Conservation (phyloP, 768 basidiomycete species). For the Boletus huronensis region DNA sequence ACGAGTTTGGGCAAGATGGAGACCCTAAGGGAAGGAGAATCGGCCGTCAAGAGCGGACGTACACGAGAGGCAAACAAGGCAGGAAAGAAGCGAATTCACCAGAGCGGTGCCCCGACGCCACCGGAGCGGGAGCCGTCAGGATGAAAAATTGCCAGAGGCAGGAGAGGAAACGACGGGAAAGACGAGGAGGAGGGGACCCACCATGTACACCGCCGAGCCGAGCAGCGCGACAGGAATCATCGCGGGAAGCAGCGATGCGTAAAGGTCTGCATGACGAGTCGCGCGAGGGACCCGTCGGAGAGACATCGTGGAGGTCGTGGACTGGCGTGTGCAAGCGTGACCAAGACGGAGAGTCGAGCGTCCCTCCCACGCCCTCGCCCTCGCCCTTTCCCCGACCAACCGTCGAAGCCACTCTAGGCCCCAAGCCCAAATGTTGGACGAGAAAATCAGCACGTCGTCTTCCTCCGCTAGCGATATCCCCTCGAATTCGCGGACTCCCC, state of each 20-base stretch:
- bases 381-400: too few species aligned
- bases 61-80: neutral
- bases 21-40: slow-evolving; percentile 41
- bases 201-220: slow-evolving; percentile 77
- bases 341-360: too few species aligned
- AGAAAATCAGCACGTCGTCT: slow-evolving; percentile 17
- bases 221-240: slow-evolving; percentile 79
- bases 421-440: slow-evolving; percentile 18
- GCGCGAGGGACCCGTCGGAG: neutral
- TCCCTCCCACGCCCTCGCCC: too few species aligned
- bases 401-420: neutral
- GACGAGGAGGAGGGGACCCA: slow-evolving; percentile 28
- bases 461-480: slow-evolving; percentile 19
- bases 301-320: too few species aligned
- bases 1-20: slow-evolving; percentile 59
- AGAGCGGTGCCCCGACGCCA: slow-evolving; percentile 9
- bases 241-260: slow-evolving; percentile 63
- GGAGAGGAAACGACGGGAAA: neutral
- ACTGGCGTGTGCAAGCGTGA: too few species aligned
- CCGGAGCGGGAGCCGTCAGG: neutral
- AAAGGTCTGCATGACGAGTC: slow-evolving; percentile 62
- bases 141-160: slow-evolving; percentile 2
- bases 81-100: slow-evolving; percentile 1
- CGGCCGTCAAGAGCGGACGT: slow-evolving; percentile 9
- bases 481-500: slow-evolving; percentile 10